A percentile compares a stretch with the other conserved stretches of the same genome.
These are phyloP conservation scores for Backusella parvicylindrica DNA, from an alignment of 192 early-diverging fungal species.

Conservation along the genomic window DNA sequence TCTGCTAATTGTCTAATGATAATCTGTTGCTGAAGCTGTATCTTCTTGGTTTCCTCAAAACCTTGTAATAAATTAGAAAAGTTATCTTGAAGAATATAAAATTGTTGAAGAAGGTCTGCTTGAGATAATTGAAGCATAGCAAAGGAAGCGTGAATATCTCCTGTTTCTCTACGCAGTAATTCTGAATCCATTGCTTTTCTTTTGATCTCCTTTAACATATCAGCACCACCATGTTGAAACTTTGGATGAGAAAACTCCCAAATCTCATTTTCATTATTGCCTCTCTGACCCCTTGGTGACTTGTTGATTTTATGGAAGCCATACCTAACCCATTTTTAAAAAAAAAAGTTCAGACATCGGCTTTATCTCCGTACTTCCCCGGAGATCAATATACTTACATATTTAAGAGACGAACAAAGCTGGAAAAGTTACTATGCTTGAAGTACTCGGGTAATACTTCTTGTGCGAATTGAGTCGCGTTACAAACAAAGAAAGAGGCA, in stretches of 20 bases:
- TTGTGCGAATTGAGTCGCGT: constrained; percentile 80
- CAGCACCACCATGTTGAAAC: constrained; percentile 69
- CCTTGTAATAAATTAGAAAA: constrained; percentile 68
- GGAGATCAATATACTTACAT: constrained; percentile 49
- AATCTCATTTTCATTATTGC: constrained; percentile 84
- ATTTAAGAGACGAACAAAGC: constrained; percentile 85
- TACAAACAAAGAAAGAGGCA: constrained; percentile 88
- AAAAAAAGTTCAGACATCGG: background rate
- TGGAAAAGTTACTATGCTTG: constrained; percentile 89
- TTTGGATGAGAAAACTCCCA: constrained; percentile 89
- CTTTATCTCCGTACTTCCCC: constrained; percentile 22
- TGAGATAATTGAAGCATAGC: constrained; percentile 77
- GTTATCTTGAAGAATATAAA: constrained; percentile 69
- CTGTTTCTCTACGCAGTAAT: constrained; percentile 66
- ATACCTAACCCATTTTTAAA: constrained; percentile 57
- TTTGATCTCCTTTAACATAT: constrained; percentile 86
- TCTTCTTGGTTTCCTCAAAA: constrained; percentile 64
- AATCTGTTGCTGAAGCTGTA: constrained; percentile 63
- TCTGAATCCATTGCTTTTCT: constrained; percentile 89
- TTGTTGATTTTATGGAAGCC: constrained; percentile 93
- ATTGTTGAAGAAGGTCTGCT: constrained; percentile 65
- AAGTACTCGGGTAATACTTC: constrained; percentile 90
- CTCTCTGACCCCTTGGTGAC: constrained; percentile 79
- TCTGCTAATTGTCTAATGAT: constrained; percentile 36
- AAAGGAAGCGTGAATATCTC: constrained; percentile 72